Conservation (phyloP, 345 rosid genomes). For the Salix caprea region DNA sequence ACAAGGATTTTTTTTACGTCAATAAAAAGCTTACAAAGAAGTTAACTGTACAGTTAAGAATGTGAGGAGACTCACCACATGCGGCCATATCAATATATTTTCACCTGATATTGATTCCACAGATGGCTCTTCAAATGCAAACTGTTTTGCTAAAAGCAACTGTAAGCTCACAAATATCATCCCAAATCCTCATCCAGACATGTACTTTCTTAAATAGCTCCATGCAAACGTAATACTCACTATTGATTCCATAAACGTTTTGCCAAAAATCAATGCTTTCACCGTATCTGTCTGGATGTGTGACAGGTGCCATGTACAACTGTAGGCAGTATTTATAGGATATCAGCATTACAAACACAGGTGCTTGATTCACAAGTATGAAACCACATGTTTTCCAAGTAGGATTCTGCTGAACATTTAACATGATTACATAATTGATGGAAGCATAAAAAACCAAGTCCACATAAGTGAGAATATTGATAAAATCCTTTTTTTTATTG, state of each 20-base stretch:
- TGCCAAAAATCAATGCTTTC: constrained; percentile 69
- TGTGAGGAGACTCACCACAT: constrained; percentile 55
- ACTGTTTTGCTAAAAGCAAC: constrained; percentile 58
- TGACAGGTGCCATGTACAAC: constrained; percentile 94
- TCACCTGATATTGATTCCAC: constrained; percentile 87
- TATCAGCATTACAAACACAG: constrained; percentile 9
- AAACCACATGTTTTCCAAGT: not conserved
- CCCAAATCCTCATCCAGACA: constrained; percentile 1
- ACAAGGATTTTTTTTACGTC: not conserved
- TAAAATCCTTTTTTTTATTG: no score
- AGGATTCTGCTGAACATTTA: no score
- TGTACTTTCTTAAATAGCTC: not conserved
- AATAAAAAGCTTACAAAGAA: not conserved
- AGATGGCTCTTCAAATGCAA: constrained; percentile 94
- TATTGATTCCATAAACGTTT: constrained; percentile 50
- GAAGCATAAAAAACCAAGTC: no score
- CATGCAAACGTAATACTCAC: constrained; percentile 47
- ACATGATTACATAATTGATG: no score
- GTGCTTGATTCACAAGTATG: not conserved
- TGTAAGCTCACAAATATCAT: constrained; percentile 1
- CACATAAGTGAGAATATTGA: not conserved
- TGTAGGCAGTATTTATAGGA: constrained; percentile 35
- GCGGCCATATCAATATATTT: constrained; percentile 88
- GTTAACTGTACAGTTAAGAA: not conserved
- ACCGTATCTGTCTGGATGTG: constrained; percentile 86